Base-by-base conservation (phyloP, 2,329 filamentous ascomycete species). In the Diplocarpon mali region DNA sequence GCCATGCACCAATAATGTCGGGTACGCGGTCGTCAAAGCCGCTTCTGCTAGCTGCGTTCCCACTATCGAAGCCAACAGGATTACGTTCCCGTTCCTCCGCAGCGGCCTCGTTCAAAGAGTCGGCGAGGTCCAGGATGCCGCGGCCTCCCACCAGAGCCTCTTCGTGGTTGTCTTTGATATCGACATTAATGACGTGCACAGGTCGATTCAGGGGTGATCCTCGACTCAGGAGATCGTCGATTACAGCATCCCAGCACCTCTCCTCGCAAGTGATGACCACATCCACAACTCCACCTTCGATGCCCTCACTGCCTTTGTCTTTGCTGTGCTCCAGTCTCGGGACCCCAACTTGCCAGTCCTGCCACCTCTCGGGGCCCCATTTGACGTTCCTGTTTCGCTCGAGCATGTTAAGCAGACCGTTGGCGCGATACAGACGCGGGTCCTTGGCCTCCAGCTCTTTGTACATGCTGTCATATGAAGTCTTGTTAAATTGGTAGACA, bases 91-190 rank as follows among this genome's bases (percentile, higher is more conserved):
- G 72, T 65, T 95, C 90, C 61, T 89, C 80, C 24, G 66, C 71
- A 0, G 92, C 92, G 0, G 79, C 85, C 14, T 77, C 75, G 60
- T 96, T 96, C 48, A 98, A 68, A 28, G 78, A 79, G 59, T 90
- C 78, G 1, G 92, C 92, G 30, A 98, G 72, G 60, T 98, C 92
- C 31, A 96, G 72, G 47, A 98, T 98, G 36, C 86, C 92, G 54
- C 83, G 79, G 1, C 92, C 92, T 9, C 92, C 92, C 2, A 95
- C 76, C 16, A 90, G 72, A 0, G 92, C 92, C 65, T 98, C 92
- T 63, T 98, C 90, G 60, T 96, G 92, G 60, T 96, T 98, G 66
- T 98, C 92, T 64, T 85, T 90, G 60, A 98, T 98, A 62, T 98
- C 92, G 44, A 98, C 83, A 58, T 98, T 98, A 70, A 98, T 94